Conservation (phyloP, 768 basidiomycete genomes). For the Naganishia kalamii region DNA sequence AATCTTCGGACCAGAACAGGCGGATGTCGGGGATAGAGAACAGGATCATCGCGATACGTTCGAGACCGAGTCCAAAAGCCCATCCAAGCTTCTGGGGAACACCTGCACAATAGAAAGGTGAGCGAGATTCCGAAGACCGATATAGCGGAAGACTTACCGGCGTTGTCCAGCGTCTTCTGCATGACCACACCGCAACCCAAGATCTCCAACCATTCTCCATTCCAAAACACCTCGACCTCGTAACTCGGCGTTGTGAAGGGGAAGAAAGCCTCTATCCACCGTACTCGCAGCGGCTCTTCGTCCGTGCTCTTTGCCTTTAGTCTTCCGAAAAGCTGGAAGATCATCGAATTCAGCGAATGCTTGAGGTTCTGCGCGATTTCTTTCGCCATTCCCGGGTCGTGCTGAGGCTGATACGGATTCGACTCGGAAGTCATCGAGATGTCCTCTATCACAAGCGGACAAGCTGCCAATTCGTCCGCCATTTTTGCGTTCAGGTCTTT, state of each 20-base stretch:
- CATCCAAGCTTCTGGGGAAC: conserved; percentile 75
- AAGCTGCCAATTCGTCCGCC: conserved; percentile 56
- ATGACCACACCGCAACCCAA: conserved; percentile 86
- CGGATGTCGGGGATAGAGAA: conserved; percentile 96
- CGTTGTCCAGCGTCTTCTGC: conserved; percentile 78
- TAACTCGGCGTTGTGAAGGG: conserved; percentile 97
- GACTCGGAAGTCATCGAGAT: conserved; percentile 62
- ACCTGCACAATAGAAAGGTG: conserved; percentile 47
- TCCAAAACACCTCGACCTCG: conserved; percentile 94
- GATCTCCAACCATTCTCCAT: conserved; percentile 94
- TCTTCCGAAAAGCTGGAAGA: conserved; percentile 73
- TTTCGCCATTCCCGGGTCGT: conserved; percentile 67
- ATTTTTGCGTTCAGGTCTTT: conserved; percentile 66
- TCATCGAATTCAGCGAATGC: conserved; percentile 75
- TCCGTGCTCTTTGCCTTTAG: conserved; percentile 48
- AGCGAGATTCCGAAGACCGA: background rate
- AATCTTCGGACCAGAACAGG: conserved; percentile 88
- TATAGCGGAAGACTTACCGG: conserved; percentile 56
- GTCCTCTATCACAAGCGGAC: conserved; percentile 82
- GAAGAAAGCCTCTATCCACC: conserved; percentile 98
- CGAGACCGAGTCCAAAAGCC: conserved; percentile 96
- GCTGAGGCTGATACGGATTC: conserved; percentile 74
- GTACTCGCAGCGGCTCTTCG: conserved; percentile 69
- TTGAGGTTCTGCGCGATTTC: conserved; percentile 80
- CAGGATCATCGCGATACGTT: conserved; percentile 95